A percentile compares a stretch with the other conserved stretches of the same genome.
Evolutionary conservation across 208 protist species (phyloP).

Genomic region (Acanthamoeba lenticulata): DNA sequence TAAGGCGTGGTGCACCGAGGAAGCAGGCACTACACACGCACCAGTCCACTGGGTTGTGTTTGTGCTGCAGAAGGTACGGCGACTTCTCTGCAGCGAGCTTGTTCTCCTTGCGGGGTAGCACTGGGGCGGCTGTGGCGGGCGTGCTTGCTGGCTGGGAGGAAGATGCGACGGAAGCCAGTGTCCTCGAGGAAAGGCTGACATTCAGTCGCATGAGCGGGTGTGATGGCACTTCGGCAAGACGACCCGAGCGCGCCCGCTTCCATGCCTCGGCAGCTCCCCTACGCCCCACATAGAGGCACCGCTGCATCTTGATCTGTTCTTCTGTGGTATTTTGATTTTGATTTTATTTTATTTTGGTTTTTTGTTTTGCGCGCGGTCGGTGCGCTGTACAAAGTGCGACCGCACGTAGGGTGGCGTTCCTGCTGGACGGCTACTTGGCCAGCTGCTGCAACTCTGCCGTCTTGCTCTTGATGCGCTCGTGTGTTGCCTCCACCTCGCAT

Average conservation of each 20-base stretch:
- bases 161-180: too few species aligned
- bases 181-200: too few species aligned
- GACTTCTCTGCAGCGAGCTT: conserved; percentile 31
- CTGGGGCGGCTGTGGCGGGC: background rate
- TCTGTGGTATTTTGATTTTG: too few species aligned
- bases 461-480: conserved; percentile 52
- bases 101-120: background rate
- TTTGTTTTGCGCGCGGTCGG: background rate
- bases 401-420: too few species aligned
- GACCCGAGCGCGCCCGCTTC: too few species aligned
- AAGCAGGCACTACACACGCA: too few species aligned
- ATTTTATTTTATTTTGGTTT: too few species aligned
- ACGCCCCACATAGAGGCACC: too few species aligned
- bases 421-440: background rate
- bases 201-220: too few species aligned
- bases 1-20: background rate
- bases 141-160: background rate
- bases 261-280: too few species aligned
- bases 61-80: conserved; percentile 80
- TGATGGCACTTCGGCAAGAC: too few species aligned
- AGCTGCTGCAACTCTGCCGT: conserved; percentile 31
- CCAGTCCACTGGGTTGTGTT: conserved; percentile 83
- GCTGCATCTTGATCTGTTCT: too few species aligned
- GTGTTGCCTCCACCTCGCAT: conserved; percentile 7
- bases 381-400: background rate